A percentile compares a stretch with the other conserved stretches of the same genome.
Conservation (phyloP, 2,329 filamentous ascomycete species). For the Escovopsis sp. region DNA sequence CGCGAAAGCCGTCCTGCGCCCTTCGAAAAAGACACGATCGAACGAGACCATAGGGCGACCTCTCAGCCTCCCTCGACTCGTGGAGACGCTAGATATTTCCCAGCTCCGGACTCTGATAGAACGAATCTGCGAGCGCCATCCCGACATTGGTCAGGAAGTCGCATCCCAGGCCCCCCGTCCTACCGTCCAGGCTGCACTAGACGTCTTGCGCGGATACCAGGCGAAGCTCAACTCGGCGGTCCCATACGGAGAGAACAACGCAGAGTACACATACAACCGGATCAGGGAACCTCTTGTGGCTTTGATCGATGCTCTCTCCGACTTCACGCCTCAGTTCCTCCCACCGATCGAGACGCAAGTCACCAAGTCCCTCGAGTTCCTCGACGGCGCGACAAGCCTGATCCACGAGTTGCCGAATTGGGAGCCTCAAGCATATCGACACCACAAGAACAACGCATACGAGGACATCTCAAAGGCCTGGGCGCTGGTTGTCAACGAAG, state of each 20-base stretch:
- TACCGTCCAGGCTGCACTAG: conserved; percentile 63
- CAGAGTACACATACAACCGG: conserved; percentile 90
- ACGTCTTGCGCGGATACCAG: conserved; percentile 73
- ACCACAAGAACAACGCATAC: conserved; percentile 91
- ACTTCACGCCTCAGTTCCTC: conserved; percentile 91
- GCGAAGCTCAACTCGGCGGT: conserved; percentile 62
- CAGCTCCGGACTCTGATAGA: conserved; percentile 79
- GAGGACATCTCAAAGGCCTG: conserved; percentile 92
- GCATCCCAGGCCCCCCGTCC: conserved; percentile 75
- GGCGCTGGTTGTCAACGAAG: conserved; percentile 81
- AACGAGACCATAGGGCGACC: conserved; percentile 51
- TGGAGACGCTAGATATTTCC: conserved; percentile 80
- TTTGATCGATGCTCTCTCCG: conserved; percentile 76
- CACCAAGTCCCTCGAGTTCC: conserved; percentile 69
- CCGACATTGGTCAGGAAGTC: conserved; percentile 73
- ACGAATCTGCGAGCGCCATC: conserved; percentile 79
- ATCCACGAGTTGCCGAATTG: conserved; percentile 84
- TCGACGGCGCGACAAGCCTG: conserved; percentile 80
- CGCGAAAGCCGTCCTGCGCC: conserved; percentile 50
- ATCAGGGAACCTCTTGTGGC: conserved; percentile 68
- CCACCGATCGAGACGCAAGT: conserved; percentile 79
- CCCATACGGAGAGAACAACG: conserved; percentile 70
- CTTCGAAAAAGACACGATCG: conserved; percentile 46
- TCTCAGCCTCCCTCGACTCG: conserved; percentile 51
- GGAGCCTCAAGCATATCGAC: conserved; percentile 75